Evolutionary conservation across 257 asterid genomes (phyloP).

Genomic region (Gynochthodes officinalis): DNA sequence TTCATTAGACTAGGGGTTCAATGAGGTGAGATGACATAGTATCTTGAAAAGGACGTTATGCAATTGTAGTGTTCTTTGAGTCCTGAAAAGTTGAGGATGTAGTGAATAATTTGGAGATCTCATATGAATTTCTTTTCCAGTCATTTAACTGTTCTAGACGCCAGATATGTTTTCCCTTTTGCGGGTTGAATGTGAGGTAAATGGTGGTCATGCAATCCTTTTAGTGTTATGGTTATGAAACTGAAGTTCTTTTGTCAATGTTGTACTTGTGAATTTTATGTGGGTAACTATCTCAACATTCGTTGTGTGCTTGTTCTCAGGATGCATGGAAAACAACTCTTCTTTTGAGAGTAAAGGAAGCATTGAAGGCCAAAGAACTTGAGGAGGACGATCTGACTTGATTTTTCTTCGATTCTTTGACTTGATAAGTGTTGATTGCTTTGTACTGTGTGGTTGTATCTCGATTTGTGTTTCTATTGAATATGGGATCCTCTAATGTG

Average conservation of each 20-base stretch:
- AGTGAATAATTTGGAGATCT: background rate
- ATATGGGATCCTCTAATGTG: background rate
- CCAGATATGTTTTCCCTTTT: background rate
- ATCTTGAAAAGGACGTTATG: background rate
- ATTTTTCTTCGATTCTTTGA: conserved; percentile 16
- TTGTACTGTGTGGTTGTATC: conserved; percentile 9
- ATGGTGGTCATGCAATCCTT: background rate
- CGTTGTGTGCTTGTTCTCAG: conserved; percentile 28
- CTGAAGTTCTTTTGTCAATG: background rate
- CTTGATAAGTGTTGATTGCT: conserved; percentile 5
- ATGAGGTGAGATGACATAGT: background rate
- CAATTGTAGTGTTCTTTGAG: background rate
- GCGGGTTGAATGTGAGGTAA: background rate
- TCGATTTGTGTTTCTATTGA: background rate
- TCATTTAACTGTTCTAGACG: too few relatives aligned
- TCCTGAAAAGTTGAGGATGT: background rate
- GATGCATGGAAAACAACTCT: conserved; percentile 95
- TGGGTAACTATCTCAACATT: background rate
- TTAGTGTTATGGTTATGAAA: background rate
- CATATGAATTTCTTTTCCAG: background rate
- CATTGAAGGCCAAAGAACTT: conserved; percentile 84
- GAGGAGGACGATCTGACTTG: conserved; percentile 95
- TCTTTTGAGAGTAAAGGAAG: conserved; percentile 91
- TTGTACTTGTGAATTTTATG: background rate
- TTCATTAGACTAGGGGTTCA: background rate